Evolutionary conservation across 2,329 filamentous ascomycete genomes (phyloP), one percentile per base, ranked within the genome.

Genomic region (Emergomyces orientalis): DNA sequence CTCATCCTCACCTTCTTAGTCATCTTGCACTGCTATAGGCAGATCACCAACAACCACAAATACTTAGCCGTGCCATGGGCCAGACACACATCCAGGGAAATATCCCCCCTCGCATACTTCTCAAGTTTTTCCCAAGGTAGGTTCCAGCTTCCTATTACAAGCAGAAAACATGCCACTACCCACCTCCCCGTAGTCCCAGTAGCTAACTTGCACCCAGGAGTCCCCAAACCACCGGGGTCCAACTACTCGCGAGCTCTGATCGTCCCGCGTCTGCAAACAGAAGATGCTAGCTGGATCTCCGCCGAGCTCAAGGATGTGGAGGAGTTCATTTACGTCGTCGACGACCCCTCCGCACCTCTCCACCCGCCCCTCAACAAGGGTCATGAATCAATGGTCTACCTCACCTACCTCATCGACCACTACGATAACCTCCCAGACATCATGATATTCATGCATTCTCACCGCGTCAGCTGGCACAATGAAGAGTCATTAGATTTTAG

Each of bases 391-490:
- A 86, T 86, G 79, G 77, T 79, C 14, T 87, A 87, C 70, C 76
- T 87, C 57, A 82, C 82, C 52, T 86, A 84, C 71, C 81, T 87
- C 65, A 84, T 87, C 69, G 83, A 87, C 65, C 78, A 85, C 69
- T 87, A 87, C 71, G 75, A 85, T 52, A 72, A 79, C 14, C 77
- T 87, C 2, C 79, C 83, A 1, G 84, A 87, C 67, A 79, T 85
- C 25, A 75, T 80, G 52, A 78, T 86, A 59, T 87, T 87, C 73
- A 81, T 84, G 75, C 85, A 87, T 71, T 78, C 82, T 37, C 81
- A 84, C 62, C 78, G 78, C 66, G 74, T 68, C 54, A 80, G 81
- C 41, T 86, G 84, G 84, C 85, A 87, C 71, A 86, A 86, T 68
- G 82, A 84, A 65, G 77, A 80, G 55, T 71, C 84, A 13, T 74